Percentiles rank a stretch among this genome's conserved stretches.
Conservation (phyloP, 1,284 basidiomycete species). For the Stygiomarasmius scandens region DNA sequence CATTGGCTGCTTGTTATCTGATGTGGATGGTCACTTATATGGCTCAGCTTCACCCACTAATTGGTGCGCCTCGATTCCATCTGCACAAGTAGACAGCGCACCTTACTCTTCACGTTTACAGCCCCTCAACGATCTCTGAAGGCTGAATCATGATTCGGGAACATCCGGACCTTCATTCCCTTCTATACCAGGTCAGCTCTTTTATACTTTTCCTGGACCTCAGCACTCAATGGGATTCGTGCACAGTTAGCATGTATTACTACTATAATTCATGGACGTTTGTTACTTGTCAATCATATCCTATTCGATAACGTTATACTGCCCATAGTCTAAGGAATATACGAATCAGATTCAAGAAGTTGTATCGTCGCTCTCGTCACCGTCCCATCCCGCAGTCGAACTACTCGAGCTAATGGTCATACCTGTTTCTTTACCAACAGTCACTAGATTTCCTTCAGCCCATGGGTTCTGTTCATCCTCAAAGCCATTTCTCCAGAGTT, state of each 20-base stretch:
- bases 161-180: background rate
- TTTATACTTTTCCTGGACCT: background rate
- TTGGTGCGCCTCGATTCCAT: constrained; percentile 67
- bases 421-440: background rate
- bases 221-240: background rate
- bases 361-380: constrained; percentile 40
- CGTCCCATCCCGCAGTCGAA: constrained; percentile 44
- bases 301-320: background rate
- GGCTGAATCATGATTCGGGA: background rate
- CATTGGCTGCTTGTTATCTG: constrained; percentile 82
- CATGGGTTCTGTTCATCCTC: constrained; percentile 1
- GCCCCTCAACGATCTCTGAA: background rate
- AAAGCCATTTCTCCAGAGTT: constrained; percentile 8
- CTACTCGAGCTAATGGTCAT: constrained; percentile 23
- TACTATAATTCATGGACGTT: background rate
- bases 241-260: background rate
- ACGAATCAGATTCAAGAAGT: constrained; percentile 16
- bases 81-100: background rate
- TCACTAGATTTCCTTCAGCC: background rate
- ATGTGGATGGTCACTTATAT: constrained; percentile 96
- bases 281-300: background rate
- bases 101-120: background rate
- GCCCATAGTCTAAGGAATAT: background rate
- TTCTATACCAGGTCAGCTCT: background rate
- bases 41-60: constrained; percentile 87